Conservation (phyloP, 2,329 filamentous ascomycete species). For the Colletotrichum kahawae region DNA sequence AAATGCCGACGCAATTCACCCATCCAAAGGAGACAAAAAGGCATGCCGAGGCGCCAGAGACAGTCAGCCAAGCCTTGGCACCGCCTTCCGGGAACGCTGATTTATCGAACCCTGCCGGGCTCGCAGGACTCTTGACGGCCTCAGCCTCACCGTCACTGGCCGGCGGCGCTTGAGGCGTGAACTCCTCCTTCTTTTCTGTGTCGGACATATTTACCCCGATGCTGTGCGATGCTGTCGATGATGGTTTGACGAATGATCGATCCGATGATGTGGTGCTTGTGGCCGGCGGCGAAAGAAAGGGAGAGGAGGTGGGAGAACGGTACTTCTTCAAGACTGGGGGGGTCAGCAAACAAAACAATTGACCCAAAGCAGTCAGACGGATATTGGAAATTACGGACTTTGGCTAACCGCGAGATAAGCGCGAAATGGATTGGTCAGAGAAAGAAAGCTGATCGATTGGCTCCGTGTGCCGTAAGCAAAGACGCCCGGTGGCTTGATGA, state of each 20-base stretch:
- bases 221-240: neutral
- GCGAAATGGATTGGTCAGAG: neutral
- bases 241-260: neutral
- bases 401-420: neutral
- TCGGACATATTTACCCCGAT: neutral
- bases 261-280: neutral
- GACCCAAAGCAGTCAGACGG: neutral
- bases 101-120: neutral
- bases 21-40: conserved; percentile 1
- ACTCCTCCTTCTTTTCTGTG: neutral
- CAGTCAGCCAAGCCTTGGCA: conserved; percentile 2
- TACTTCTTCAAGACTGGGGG: accelerated
- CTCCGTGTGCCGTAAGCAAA: neutral
- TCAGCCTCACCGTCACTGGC: neutral
- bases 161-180: neutral
- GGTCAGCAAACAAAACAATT: neutral
- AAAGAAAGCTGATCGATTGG: neutral
- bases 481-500: neutral
- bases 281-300: neutral
- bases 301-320: neutral
- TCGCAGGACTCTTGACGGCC: neutral
- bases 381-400: neutral
- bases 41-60: neutral
- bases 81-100: neutral
- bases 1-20: conserved; percentile 49